Evolutionary conservation across 2,329 filamentous ascomycete species (phyloP).

Genomic region (Lizonia empirigonia): DNA sequence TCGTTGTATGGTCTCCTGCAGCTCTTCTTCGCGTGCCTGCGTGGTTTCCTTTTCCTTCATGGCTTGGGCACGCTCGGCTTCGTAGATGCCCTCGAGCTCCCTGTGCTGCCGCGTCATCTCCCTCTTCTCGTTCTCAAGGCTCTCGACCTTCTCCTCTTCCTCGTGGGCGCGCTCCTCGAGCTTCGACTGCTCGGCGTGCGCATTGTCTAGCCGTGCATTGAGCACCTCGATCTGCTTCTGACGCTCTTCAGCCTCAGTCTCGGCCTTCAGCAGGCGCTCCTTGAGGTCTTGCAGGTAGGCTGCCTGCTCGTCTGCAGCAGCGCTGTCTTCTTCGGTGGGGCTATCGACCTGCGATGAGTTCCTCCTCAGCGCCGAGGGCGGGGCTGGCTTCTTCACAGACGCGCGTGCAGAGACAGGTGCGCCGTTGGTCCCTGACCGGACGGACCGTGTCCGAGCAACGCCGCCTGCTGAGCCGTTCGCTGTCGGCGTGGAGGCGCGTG

Average conservation of each 20-base stretch:
- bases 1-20: slow-evolving; percentile 87
- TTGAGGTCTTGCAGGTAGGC: slow-evolving; percentile 84
- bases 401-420: slow-evolving; percentile 49
- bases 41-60: slow-evolving; percentile 93
- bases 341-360: slow-evolving; percentile 45
- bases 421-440: slow-evolving; percentile 39
- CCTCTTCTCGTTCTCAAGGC: slow-evolving; percentile 81
- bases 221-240: slow-evolving; percentile 85
- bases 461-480: slow-evolving; percentile 36
- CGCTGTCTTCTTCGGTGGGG: slow-evolving; percentile 54
- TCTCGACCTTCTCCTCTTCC: slow-evolving; percentile 80
- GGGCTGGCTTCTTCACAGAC: slow-evolving; percentile 45
- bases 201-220: slow-evolving; percentile 84
- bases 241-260: slow-evolving; percentile 76
- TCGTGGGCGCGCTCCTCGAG: slow-evolving; percentile 89
- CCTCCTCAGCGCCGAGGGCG: slow-evolving; percentile 42
- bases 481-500: slow-evolving; percentile 38
- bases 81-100: slow-evolving; percentile 91
- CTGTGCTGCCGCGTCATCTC: slow-evolving; percentile 82
- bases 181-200: slow-evolving; percentile 79
- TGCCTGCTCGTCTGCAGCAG: slow-evolving; percentile 78
- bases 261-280: slow-evolving; percentile 79
- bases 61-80: slow-evolving; percentile 84
- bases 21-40: slow-evolving; percentile 81
- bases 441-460: slow-evolving; percentile 39